Evolutionary conservation across 768 basidiomycete species (phyloP), one percentile per base, ranked within the genome.

Genomic region (Leccinum sublutescens): DNA sequence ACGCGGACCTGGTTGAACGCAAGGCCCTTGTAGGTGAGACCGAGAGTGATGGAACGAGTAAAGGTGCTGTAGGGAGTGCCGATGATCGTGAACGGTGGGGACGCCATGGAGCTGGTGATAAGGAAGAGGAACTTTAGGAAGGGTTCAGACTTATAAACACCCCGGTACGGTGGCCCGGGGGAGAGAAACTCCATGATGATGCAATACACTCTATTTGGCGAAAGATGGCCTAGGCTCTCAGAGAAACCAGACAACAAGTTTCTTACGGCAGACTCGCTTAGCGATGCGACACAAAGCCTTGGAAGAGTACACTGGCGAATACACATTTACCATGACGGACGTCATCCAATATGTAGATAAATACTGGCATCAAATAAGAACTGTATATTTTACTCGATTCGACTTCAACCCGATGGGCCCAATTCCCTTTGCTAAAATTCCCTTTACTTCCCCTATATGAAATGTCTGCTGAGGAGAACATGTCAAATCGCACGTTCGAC

Each of bases 21-120:
- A 15, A 73, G 43, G 17, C 61, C 59, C 52, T 75, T 73, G 64
- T 73, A 60, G 19, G 54, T 62, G 47, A 73, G 62, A 1, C 48
- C 73, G 29, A 73, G 71, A 0, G 72, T 74, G 51, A 73, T 64
- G 33, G 73, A 38, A 17, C 72, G 72, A 8, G 72, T 73, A 47
- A 71, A 73, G 1, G 73, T 73, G 52, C 73, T 74, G 45, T 65
- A 73, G 14, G 72, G 73, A 0, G 72, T 73, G 19, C 72, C 72
- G 29, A 73, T 63, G 63, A 73, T 48, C 12, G 72, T 73, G 49
- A 66, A 69, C 17, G 50, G 59, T 55, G 62, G 63, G 17, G 61
- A 56, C 9, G 54, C 15, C 71, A 74, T 71, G 49, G 48, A 33
- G 4, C 25, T 14, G 34, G 34, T 36, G 49, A 48, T 50, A 17